A percentile compares a stretch with the other conserved stretches of the same genome.
phyloP scores from a whole-genome alignment of 306 rosid genomes.

The Cotoneaster glaucophyllus region DNA sequence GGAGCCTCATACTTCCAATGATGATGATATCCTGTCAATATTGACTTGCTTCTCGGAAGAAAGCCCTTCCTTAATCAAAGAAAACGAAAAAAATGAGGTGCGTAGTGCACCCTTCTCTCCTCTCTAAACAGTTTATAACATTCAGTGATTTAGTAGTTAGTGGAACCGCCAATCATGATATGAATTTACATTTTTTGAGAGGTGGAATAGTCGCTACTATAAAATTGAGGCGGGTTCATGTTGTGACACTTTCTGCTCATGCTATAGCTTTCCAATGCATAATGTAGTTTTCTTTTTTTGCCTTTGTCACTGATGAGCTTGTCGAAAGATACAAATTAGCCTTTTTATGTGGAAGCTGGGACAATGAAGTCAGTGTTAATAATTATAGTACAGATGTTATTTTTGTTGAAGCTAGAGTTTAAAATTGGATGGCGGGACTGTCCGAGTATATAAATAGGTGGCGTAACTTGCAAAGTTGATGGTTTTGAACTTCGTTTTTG shows the following conservation, averaged over 20 bases:
- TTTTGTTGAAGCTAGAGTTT: neutral
- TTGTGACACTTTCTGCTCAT: neutral
- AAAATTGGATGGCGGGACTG: neutral
- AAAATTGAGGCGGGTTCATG: neutral
- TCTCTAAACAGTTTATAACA: neutral
- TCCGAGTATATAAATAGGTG: neutral
- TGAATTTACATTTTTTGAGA: neutral
- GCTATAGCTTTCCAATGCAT: neutral
- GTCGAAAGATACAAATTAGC: neutral
- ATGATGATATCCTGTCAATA: conserved; percentile 12
- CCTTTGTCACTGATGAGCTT: neutral
- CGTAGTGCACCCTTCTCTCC: neutral
- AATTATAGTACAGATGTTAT: neutral
- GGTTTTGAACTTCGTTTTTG: neutral
- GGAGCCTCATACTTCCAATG: neutral
- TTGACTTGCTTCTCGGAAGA: conserved; percentile 14
- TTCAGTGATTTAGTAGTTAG: neutral
- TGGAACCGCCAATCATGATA: neutral
- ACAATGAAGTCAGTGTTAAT: neutral
- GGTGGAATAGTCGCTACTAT: neutral
- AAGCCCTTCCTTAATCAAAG: neutral
- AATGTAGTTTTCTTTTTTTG: neutral
- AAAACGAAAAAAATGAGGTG: conserved; percentile 34
- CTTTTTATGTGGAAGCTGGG: neutral
- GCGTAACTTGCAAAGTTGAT: neutral